Percentiles rank a stretch among this genome's conserved stretches.
Evolutionary conservation across 2,329 filamentous ascomycete species (phyloP).

Genomic region (Akanthomyces uredinophilus): DNA sequence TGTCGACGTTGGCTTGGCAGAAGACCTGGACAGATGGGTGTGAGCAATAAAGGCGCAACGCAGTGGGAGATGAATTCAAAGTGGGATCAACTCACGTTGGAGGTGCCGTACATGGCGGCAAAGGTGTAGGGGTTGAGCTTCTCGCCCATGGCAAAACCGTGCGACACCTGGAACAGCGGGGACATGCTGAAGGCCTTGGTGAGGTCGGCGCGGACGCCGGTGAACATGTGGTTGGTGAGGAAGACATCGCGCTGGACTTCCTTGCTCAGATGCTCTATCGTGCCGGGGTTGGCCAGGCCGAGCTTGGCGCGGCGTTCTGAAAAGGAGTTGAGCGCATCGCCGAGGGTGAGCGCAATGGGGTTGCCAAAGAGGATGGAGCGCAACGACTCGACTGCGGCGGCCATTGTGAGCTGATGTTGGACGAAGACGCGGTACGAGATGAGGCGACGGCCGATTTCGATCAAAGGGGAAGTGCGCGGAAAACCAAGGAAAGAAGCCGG

Average conservation of each 20-base stretch:
- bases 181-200: conserved; percentile 94
- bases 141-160: conserved; percentile 94
- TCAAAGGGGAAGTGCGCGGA: conserved; percentile 19
- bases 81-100: conserved; percentile 57
- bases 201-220: conserved; percentile 89
- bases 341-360: conserved; percentile 61
- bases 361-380: conserved; percentile 67
- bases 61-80: neutral
- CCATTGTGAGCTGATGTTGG: conserved; percentile 39
- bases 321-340: conserved; percentile 76
- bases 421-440: conserved; percentile 18
- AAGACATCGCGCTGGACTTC: conserved; percentile 97
- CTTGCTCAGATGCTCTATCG: conserved; percentile 79
- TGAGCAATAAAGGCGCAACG: conserved; percentile 6
- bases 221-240: conserved; percentile 94
- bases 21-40: conserved; percentile 60
- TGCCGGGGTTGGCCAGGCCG: conserved; percentile 86
- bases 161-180: conserved; percentile 94
- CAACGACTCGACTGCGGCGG: conserved; percentile 46
- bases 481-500: conserved; percentile 13
- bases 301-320: conserved; percentile 81
- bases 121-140: conserved; percentile 92
- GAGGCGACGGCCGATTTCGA: conserved; percentile 20
- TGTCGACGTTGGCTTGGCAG: conserved; percentile 92
- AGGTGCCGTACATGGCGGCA: conserved; percentile 87